These are phyloP conservation scores for Pharus latifolius DNA, from an alignment of 176 grass and related monocot species.

Conservation along the genomic window DNA sequence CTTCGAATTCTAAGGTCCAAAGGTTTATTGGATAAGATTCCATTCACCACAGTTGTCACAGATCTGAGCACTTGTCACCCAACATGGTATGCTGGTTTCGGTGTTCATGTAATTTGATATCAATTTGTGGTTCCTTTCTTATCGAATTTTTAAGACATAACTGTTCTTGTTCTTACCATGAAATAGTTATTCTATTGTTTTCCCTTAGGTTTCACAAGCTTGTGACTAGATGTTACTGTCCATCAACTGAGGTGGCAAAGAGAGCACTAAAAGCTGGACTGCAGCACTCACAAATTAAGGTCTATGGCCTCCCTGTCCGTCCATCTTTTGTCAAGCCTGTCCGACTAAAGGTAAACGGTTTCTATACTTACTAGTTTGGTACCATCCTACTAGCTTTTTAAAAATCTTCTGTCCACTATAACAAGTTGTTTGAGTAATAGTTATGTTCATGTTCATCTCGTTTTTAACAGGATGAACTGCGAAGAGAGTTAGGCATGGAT, in stretches of 20 bases:
- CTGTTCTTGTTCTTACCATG: slow-evolving; percentile 35
- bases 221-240: slow-evolving; percentile 98
- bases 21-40: slow-evolving; percentile 92
- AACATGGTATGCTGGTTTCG: slow-evolving; percentile 73
- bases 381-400: not conserved
- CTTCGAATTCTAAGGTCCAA: slow-evolving; percentile 74
- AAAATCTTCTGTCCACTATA: not conserved
- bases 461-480: slow-evolving; percentile 68
- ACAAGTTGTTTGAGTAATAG: not conserved
- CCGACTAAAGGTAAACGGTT: slow-evolving; percentile 54
- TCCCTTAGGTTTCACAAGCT: slow-evolving; percentile 95
- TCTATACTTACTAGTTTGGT: not conserved
- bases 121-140: not conserved
- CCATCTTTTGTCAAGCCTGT: slow-evolving; percentile 95
- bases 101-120: not conserved
- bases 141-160: not conserved
- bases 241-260: slow-evolving; percentile 87
- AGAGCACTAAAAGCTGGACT: slow-evolving; percentile 87
- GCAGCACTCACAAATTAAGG: slow-evolving; percentile 83
- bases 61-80: slow-evolving; percentile 98
- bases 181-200: slow-evolving; percentile 49
- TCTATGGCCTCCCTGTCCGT: slow-evolving; percentile 96
- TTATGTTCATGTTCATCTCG: not conserved
- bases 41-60: slow-evolving; percentile 93
- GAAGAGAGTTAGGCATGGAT: slow-evolving; percentile 89